Conservation (phyloP, 148 eudicot genomes). For the Pouteria glomerata region DNA sequence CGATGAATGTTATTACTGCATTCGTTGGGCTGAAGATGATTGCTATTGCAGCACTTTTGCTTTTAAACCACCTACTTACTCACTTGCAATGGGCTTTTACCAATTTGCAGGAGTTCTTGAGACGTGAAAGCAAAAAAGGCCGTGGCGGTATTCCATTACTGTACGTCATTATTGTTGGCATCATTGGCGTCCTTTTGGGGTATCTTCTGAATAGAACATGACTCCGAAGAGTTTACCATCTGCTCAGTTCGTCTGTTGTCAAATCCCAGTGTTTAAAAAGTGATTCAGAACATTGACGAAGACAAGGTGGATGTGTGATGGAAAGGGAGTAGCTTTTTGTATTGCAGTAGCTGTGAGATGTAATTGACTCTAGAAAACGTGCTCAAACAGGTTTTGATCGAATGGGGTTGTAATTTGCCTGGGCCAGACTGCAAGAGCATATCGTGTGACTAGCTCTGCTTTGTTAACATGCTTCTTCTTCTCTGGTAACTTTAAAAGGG, state of each 20-base stretch:
- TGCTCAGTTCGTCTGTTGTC: slow-evolving; percentile 3
- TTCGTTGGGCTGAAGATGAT: not conserved
- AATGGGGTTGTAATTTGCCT: slow-evolving; percentile 11
- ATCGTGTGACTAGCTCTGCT: slow-evolving; percentile 27
- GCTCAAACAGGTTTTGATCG: slow-evolving; percentile 18
- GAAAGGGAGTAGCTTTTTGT: not conserved
- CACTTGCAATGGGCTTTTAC: not conserved
- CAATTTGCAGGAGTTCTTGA: slow-evolving; percentile 53
- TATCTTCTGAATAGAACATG: slow-evolving; percentile 49
- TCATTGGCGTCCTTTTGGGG: slow-evolving; percentile 59
- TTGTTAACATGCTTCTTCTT: slow-evolving; percentile 6
- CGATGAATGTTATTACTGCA: no score
- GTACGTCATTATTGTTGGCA: slow-evolving; percentile 46
- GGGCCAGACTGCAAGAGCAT: not conserved
- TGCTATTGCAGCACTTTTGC: not conserved
- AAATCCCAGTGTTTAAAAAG: not conserved
- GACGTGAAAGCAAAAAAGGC: slow-evolving; percentile 38
- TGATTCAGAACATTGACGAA: slow-evolving; percentile 12
- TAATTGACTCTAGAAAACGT: slow-evolving; percentile 14
- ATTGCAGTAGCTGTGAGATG: slow-evolving; percentile 5
- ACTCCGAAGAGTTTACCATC: not conserved
- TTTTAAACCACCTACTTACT: not conserved
- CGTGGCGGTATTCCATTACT: slow-evolving; percentile 41
- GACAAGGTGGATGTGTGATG: slow-evolving; percentile 8
- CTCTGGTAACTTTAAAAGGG: not conserved